A percentile compares a stretch with the other conserved stretches of the same genome.
Evolutionary conservation across 129 eudicot genomes (phyloP).

Genomic region (Arctium lappa): DNA sequence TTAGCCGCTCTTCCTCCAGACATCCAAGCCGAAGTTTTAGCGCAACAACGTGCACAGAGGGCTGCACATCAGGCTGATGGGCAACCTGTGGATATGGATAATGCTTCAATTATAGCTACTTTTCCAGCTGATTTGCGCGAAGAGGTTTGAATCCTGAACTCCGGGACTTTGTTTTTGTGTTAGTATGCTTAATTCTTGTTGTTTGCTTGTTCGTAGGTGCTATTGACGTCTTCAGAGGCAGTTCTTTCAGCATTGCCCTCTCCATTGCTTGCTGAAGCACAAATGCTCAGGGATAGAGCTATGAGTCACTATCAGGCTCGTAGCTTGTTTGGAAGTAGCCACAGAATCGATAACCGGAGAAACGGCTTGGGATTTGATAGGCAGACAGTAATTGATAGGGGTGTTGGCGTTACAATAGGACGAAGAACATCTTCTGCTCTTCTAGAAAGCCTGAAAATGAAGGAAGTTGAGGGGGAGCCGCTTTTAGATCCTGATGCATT

Average conservation of each 20-base stretch:
- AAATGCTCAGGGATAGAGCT: constrained; percentile 98
- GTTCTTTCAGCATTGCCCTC: constrained; percentile 96
- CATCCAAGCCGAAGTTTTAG: constrained; percentile 96
- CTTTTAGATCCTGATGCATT: constrained; percentile 83
- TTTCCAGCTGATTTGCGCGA: constrained; percentile 98
- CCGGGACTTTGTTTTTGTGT: background rate
- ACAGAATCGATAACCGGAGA: constrained; percentile 65
- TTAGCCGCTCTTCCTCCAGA: constrained; percentile 99
- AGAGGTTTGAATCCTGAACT: constrained; percentile 63
- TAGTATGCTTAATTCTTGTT: background rate
- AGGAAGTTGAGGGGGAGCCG: constrained; percentile 95
- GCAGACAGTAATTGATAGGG: constrained; percentile 84
- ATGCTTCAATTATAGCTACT: constrained; percentile 97
- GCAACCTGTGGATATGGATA: constrained; percentile 98
- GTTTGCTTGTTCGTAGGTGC: constrained; percentile 51
- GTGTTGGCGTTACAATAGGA: constrained; percentile 84
- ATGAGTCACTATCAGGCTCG: constrained; percentile 99
- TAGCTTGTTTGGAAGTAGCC: constrained; percentile 86
- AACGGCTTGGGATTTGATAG: constrained; percentile 84
- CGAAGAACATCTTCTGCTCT: constrained; percentile 59
- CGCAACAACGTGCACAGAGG: constrained; percentile 95
- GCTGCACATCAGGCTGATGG: constrained; percentile 92
- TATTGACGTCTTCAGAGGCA: constrained; percentile 95
- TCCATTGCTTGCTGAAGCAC: constrained; percentile 98
- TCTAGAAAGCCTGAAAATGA: constrained; percentile 67